Conservation (phyloP, 129 eudicot species). For the Tanacetum coccineum region DNA sequence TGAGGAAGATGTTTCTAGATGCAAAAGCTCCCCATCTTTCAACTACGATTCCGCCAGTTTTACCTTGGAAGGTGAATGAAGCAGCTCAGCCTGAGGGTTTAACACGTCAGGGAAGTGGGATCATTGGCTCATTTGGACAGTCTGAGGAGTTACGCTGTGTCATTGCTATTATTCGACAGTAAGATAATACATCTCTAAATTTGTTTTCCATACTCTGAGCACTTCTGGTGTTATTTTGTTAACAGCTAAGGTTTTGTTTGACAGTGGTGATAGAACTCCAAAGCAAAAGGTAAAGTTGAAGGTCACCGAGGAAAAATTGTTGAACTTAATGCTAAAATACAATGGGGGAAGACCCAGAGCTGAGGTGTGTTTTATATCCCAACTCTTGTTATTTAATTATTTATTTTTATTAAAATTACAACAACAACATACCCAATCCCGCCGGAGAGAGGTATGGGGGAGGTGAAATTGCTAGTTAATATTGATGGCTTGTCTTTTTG, state of each 20-base stretch:
- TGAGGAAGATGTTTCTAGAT: constrained; percentile 95
- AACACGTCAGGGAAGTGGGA: constrained; percentile 98
- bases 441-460: too few relatives aligned
- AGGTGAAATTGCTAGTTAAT: too few relatives aligned
- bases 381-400: not conserved
- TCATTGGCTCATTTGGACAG: constrained; percentile 93
- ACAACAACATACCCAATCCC: too few relatives aligned
- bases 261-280: constrained; percentile 99
- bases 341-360: constrained; percentile 94
- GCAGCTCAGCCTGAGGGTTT: constrained; percentile 89
- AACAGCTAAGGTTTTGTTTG: constrained; percentile 10
- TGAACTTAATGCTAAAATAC: constrained; percentile 89
- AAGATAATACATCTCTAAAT: constrained; percentile 33
- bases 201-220: constrained; percentile 12
- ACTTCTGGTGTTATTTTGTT: constrained; percentile 4
- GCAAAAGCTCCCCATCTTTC: constrained; percentile 99
- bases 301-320: constrained; percentile 92
- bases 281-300: constrained; percentile 95
- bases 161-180: constrained; percentile 93
- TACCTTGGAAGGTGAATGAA: constrained; percentile 89
- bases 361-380: constrained; percentile 51
- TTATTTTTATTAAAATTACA: not conserved
- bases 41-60: constrained; percentile 79
- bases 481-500: constrained; percentile 11
- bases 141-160: constrained; percentile 98